Evolutionary conservation across 495 filamentous ascomycete species (phyloP), one percentile per base, ranked within the genome.

Genomic region (Physcia stellaris): DNA sequence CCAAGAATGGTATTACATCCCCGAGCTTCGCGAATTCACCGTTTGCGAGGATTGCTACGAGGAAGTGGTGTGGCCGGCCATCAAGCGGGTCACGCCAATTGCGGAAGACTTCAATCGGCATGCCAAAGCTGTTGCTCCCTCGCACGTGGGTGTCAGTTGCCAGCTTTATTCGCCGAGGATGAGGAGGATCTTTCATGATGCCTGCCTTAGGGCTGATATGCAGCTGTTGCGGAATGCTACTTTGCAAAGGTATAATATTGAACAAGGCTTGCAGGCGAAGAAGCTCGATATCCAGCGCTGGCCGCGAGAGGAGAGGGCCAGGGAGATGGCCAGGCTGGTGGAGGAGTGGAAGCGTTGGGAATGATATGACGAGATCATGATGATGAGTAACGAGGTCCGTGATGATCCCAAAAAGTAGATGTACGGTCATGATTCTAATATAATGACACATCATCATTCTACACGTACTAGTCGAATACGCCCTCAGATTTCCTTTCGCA

Each of bases 161-260:
- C 79, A 83, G 56, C 59, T 87, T 5, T 86, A 82, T 44, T 80
- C 77, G n/a, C 57, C 66, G 7, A 70, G 75, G n/a, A 86, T 86
- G 77, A 66, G 81, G 28, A 57, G 63, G 1, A 63, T 77, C 6
- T 85, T 84, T 51, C 48, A 54, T 13, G 62, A 70, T 15, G 76
- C 78, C 2, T 68, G 77, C 34, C 46, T 60, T 39, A 64, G 66
- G 13, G 62, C 71, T 31, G 80, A 86, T 47, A 57, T 73, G 26
- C 48, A 52, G 6, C 66, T 61, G 38, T 51, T 83, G 35, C 52
- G 55, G 24, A 48, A 52, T 39, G 40, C 54, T 18, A 54, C 59
- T 2, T 33, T 63, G 43, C 53, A 53, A 9, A 49, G 67, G n/a
- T 58, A 55, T 38, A 58, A 60, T 21, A 57, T 66, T 11, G 66